phyloP scores from a whole-genome alignment of 2,329 filamentous ascomycete species.

The Ophiosphaerella narmari region DNA sequence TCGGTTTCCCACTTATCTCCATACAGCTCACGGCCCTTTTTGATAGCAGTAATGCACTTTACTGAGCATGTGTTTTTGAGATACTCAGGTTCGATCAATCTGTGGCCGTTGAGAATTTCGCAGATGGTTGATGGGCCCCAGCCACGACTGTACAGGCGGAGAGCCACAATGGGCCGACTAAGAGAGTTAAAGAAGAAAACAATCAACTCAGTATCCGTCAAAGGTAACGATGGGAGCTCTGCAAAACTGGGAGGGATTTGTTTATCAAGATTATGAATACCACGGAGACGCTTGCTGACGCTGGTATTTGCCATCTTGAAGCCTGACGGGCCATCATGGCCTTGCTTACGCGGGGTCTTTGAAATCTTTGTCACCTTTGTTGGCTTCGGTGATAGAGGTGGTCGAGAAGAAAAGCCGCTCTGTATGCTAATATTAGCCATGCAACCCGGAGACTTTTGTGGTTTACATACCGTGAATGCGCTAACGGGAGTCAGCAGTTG shows the following conservation, averaged over 20 bases:
- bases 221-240: conserved; percentile 24
- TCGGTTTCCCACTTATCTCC: conserved; percentile 20
- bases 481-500: too few species aligned
- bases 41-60: conserved; percentile 33
- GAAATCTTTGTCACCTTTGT: not conserved
- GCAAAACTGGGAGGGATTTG: conserved; percentile 16
- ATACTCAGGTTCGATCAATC: conserved; percentile 28
- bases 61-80: conserved; percentile 37
- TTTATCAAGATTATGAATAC: conserved; percentile 23
- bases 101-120: conserved; percentile 28
- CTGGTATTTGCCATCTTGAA: conserved; percentile 10
- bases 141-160: conserved; percentile 29
- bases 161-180: conserved; percentile 23
- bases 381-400: not conserved
- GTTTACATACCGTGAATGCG: too few species aligned
- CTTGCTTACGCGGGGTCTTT: conserved; percentile 11
- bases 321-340: conserved; percentile 13
- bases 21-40: conserved; percentile 16
- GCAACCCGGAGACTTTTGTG: too few species aligned
- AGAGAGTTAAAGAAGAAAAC: conserved; percentile 41
- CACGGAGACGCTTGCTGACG: conserved; percentile 16
- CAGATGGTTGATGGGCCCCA: conserved; percentile 32
- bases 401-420: not conserved
- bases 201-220: conserved; percentile 36
- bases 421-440: not conserved